Base-by-base conservation (phyloP, 495 filamentous ascomycete genomes). In the Cenococcum geophilum region DNA sequence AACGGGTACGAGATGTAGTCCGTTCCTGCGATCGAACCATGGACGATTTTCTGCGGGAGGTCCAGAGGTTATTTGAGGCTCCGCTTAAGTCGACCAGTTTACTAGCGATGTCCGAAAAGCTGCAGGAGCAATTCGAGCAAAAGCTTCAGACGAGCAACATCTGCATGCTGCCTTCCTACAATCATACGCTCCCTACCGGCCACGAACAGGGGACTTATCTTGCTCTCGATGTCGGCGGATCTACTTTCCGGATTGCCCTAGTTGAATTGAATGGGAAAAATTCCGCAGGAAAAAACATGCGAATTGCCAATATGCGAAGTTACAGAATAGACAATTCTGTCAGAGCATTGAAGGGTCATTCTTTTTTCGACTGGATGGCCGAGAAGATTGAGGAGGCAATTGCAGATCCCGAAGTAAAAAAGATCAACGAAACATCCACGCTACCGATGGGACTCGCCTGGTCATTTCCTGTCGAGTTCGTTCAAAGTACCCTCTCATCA, bases 281-380 rank as follows among this genome's bases (percentile, higher is more conserved):
- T 5, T 32, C 40, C 12, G 67, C 64, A 21, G 68, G 70, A 14
- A 73, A 79, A 43, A 73, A 75, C 40, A 73, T 86, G 76, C 72
- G 75, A 45, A 82, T 86, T 42, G 65, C 79, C 42, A 73, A 70
- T 35, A 78, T 80, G 42, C 69, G 76, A 22, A 78, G 76, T 14
- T 81, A 76, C 37, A 65, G 70, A 8, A 87, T 88, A 51, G 81
- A 83, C 67, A 76, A 79, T 49, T 58, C 66, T 3, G 75, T 85
- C 52, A 80, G 80, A 59, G 62, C 76, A 25, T 67, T 86, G 60
- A 72, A 78, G 55, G 84, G 82, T 0, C 76, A 76, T 0, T 69
- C 69, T 0, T 87, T 88, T 69, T 88, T 87, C 60, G 84, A 87
- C 64, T 88, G 85, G 85, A 84, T 88, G 77, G 85, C 85, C 4